A percentile compares a stretch with the other conserved stretches of the same genome.
phyloP scores from a whole-genome alignment of 1,284 basidiomycete species.

The Tilletia setariae region DNA sequence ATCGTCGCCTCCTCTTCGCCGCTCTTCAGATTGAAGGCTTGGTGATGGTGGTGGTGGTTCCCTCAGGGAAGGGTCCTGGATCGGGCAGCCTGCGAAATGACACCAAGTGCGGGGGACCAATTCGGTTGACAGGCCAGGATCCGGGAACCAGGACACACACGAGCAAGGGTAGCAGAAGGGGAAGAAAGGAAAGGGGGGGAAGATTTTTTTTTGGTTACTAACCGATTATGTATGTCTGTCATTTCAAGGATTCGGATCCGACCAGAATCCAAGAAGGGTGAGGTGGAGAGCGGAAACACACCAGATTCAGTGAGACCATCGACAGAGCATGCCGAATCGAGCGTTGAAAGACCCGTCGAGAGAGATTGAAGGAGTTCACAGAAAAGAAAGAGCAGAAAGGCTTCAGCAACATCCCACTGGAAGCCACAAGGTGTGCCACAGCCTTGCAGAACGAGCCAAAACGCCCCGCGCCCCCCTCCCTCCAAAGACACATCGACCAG shows the following conservation, averaged over 20 bases:
- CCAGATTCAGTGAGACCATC: not conserved
- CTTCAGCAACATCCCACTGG: not conserved
- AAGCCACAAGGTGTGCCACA: no score
- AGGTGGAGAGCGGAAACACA: slow-evolving; percentile 10
- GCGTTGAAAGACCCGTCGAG: not conserved
- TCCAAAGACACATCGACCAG: no score
- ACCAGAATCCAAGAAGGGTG: not conserved
- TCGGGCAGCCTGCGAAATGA: not conserved
- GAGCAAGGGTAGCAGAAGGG: not conserved
- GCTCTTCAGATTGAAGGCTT: not conserved
- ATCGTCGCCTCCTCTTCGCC: not conserved
- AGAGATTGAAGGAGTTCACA: no score
- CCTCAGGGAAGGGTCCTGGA: not conserved
- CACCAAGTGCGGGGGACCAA: not conserved
- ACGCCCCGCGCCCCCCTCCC: no score
- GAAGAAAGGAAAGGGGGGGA: slow-evolving; percentile 16
- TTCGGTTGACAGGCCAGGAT: not conserved
- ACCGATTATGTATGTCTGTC: slow-evolving; percentile 44
- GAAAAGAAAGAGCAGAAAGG: not conserved
- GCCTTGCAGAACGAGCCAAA: no score
- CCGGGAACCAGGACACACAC: no score
- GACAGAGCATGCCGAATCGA: not conserved
- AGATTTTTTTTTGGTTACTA: slow-evolving; percentile 31
- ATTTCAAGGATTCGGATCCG: no score
- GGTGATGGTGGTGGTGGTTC: not conserved